Conservation (phyloP, 352 stramenopile species). For the Phytophthora lateralis region DNA sequence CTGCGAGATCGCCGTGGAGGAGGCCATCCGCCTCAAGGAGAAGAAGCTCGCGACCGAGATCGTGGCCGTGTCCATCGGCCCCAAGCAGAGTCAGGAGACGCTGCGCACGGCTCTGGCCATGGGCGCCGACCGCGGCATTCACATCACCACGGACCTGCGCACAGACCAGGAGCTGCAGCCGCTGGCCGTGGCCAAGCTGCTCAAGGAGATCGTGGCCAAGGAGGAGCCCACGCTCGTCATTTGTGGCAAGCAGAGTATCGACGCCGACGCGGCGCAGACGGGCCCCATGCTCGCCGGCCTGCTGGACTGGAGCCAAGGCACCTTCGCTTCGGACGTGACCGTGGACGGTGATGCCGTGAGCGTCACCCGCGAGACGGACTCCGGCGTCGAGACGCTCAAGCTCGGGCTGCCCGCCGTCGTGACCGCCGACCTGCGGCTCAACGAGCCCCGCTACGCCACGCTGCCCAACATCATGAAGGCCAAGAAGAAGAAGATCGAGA, state of each 20-base stretch:
- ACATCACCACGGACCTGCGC: constrained; percentile 96
- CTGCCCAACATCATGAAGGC: constrained; percentile 99
- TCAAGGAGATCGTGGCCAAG: constrained; percentile 95
- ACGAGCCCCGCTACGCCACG: constrained; percentile 98
- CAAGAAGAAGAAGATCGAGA: constrained; percentile 93
- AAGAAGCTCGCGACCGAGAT: constrained; percentile 95
- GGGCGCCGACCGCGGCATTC: constrained; percentile 96
- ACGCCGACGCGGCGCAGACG: constrained; percentile 86
- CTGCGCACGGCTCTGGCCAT: constrained; percentile 95
- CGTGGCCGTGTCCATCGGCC: constrained; percentile 96
- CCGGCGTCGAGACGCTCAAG: constrained; percentile 90
- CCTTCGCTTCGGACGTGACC: constrained; percentile 95
- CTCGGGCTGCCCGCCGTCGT: constrained; percentile 94
- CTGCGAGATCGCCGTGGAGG: constrained; percentile 98
- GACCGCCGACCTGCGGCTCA: constrained; percentile 98
- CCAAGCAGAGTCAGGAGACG: constrained; percentile 97
- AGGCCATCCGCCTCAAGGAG: constrained; percentile 99
- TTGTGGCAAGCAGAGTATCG: constrained; percentile 97
- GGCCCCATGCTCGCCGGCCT: constrained; percentile 96
- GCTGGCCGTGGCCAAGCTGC: constrained; percentile 96
- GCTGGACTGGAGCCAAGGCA: constrained; percentile 97
- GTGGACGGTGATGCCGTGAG: constrained; percentile 65
- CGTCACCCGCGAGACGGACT: constrained; percentile 96
- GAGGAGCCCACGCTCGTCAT: constrained; percentile 94
- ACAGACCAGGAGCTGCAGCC: constrained; percentile 98